Percentiles rank a stretch among this genome's conserved stretches.
phyloP scores from a whole-genome alignment of 163 green algal species.

The Scenedesmus sp. region DNA sequence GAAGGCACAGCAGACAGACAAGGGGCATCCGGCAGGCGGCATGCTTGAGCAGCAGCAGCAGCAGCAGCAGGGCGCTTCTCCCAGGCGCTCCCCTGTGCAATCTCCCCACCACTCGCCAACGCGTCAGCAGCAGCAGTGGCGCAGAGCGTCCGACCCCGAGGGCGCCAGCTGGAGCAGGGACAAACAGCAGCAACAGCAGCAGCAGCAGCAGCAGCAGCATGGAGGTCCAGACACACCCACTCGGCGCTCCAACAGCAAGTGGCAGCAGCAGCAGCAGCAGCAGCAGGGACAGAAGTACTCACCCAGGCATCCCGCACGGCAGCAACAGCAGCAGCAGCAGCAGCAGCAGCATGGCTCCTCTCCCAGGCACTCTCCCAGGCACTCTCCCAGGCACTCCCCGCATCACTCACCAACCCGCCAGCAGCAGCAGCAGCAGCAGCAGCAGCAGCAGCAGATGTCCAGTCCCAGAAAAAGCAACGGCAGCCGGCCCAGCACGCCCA shows the following conservation, averaged over 20 bases:
- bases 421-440: slow-evolving; percentile 42
- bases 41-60: background rate
- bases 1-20: background rate
- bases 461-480: background rate
- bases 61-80: background rate
- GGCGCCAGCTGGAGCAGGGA: background rate
- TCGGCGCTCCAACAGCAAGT: background rate
- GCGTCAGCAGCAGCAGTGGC: background rate
- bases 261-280: slow-evolving; percentile 23
- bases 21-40: background rate
- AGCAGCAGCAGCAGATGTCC: slow-evolving; percentile 15
- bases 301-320: background rate
- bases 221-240: background rate
- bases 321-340: no score
- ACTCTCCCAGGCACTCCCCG: background rate
- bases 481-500: slow-evolving; percentile 25
- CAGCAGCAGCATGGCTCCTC: background rate
- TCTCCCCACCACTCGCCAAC: background rate
- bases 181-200: background rate
- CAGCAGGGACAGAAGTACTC: background rate
- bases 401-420: background rate
- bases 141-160: no score
- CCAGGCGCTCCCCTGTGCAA: background rate
- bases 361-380: background rate
- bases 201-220: background rate